Base-by-base conservation (phyloP, 2,329 filamentous ascomycete species). In the Colletotrichum nymphaeae region DNA sequence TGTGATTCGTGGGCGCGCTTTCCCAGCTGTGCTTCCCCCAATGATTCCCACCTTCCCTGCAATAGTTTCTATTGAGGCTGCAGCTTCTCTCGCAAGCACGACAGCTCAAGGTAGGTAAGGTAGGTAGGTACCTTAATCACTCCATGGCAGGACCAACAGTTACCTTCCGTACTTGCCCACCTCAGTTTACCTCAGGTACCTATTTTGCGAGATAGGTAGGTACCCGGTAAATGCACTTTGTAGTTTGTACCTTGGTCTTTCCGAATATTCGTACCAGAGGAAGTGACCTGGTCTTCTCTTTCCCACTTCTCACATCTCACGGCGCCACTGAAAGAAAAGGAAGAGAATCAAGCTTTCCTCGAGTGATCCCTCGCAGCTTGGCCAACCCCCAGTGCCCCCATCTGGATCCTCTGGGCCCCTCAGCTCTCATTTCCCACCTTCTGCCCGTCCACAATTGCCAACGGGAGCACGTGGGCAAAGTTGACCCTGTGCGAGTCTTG, bases 321-420 rank as follows among this genome's bases (percentile, higher is more conserved):
- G 16, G 35, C 66, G 37, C 42, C 58, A 59, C n/a, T 22, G 28
- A 28, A 57, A 26, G n/a, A 16, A 16, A 24, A 22, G 35, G 12
- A 24, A 60, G 22, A 65, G 58, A 65, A 73, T 65, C 70, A 73
- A 73, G 70, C 70, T 73, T 73, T 73, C 67, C 46, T 28, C 57
- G 24, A 63, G 35, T 63, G 35, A 57, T 53, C 65, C 58, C 52
- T 69, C 60, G 22, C 55, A 63, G 56, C 67, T 69, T 65, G 37
- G 32, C 60, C 46, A 6, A 28, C 26, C 52, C 37, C 37, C 37
- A 42, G 37, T 42, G 37, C 37, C 37, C 55, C 66, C 58, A 22
- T 30, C 55, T 55, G 42, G 30, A 46, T 49, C 63, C 52, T 30
- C 55, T 42, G 30, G 24, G 42, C 57, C 63, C 52, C 49, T 57